These are phyloP conservation scores for Boletus vinaceobasis DNA, from an alignment of 768 basidiomycete genomes.

Conservation along the genomic window DNA sequence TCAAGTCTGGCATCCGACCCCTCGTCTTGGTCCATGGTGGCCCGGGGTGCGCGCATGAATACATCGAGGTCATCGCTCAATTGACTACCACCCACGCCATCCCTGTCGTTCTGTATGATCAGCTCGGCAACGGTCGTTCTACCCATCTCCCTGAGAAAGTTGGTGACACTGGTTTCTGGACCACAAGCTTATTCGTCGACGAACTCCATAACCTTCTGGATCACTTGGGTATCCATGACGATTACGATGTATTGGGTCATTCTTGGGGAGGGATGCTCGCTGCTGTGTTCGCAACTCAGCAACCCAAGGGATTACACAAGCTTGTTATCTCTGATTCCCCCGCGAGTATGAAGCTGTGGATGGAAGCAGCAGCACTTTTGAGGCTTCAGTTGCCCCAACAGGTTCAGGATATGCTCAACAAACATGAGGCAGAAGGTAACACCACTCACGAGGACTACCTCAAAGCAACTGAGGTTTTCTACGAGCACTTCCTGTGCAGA, in stretches of 20 bases:
- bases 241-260: conserved; percentile 43
- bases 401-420: conserved; percentile 36
- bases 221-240: conserved; percentile 43
- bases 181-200: conserved; percentile 45
- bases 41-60: conserved; percentile 45
- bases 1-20: conserved; percentile 36
- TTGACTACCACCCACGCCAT: conserved; percentile 35
- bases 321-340: conserved; percentile 47
- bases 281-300: conserved; percentile 30
- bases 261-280: conserved; percentile 47
- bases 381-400: conserved; percentile 39
- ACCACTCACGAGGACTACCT: conserved; percentile 44
- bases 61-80: conserved; percentile 39
- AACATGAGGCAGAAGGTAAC: conserved; percentile 45
- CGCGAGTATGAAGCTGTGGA: conserved; percentile 44
- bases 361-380: conserved; percentile 30
- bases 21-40: conserved; percentile 55
- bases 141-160: conserved; percentile 51
- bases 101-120: conserved; percentile 55
- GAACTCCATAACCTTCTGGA: conserved; percentile 47
- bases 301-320: conserved; percentile 44
- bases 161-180: conserved; percentile 46
- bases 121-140: conserved; percentile 52
- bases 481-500: conserved; percentile 41
- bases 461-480: conserved; percentile 40